Percentiles rank a stretch among this genome's conserved stretches.
Evolutionary conservation across 305 asterid genomes (phyloP).

Genomic region (Solanum hybrid): DNA sequence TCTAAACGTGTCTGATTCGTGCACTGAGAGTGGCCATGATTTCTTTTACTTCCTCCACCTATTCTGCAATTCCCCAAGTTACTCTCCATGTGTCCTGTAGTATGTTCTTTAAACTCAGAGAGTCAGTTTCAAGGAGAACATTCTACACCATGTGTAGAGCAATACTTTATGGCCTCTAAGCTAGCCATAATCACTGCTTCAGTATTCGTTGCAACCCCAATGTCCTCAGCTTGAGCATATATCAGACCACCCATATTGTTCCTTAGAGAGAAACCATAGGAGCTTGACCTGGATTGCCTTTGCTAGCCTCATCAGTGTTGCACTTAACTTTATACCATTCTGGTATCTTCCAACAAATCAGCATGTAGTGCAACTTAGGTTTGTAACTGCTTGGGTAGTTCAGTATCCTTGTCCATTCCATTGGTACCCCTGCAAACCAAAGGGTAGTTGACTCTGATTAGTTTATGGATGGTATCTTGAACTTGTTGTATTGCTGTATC

Average conservation of each 20-base stretch:
- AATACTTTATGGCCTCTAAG: neutral
- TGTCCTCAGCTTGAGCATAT: neutral
- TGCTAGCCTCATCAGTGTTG: neutral
- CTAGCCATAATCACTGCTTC: neutral
- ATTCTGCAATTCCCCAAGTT: neutral
- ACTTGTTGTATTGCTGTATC: neutral
- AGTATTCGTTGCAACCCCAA: neutral
- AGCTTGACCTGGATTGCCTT: neutral
- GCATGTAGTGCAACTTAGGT: neutral
- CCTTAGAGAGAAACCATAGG: neutral
- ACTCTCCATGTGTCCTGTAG: neutral
- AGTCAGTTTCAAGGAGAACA: neutral
- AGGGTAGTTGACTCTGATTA: neutral
- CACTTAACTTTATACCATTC: neutral
- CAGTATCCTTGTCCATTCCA: neutral
- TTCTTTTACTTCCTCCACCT: neutral
- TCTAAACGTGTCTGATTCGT: neutral
- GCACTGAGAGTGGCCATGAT: neutral
- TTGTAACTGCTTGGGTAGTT: neutral
- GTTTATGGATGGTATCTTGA: neutral
- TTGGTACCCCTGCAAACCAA: neutral
- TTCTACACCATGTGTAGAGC: neutral
- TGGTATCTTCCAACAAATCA: neutral
- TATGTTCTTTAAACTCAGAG: neutral
- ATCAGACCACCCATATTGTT: neutral